Evolutionary conservation across 2,329 filamentous ascomycete species (phyloP), one percentile per base, ranked within the genome.

Genomic region (Fusarium devonianum): DNA sequence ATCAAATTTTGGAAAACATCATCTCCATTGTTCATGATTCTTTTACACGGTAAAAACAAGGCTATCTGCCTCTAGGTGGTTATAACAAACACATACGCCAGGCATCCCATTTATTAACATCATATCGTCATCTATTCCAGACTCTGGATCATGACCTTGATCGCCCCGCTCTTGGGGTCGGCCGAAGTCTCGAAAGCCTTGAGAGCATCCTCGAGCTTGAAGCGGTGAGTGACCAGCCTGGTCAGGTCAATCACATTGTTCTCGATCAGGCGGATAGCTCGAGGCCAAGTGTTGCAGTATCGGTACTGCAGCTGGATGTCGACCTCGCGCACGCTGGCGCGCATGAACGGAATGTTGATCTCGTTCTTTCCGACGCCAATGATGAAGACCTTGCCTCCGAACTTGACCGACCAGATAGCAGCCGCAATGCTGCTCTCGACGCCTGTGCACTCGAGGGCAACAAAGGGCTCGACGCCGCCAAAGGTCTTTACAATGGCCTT

Each of bases 241-340:
- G 82, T 82, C 69, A 97, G 76, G 69, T 95, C 85, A 64, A 97
- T 83, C 4, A 97, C 83, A 2, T 90, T 90, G 69, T 87, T 91
- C 78, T 91, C 84, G 26, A 97, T 82, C 58, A 97, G 78, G 36
- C 92, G 84, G 62, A 97, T 97, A 32, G 94, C 93, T 56, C 90
- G 84, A 23, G 93, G 94, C 93, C 93, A 97, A 16, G 91, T 96
- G 78, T 97, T 97, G 76, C 83, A 84, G 78, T 97, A 97, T 54
- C 94, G 85, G 78, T 97, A 97, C 78, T 97, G 93, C 73, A 97
- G 94, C 76, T 96, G 90, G 53, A 97, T 79, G 74, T 97, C 93
- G 63, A 97, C 89, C 76, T 97, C 94, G 58, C 90, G 84, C 5
- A 92, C 93, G 65, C 88, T 93, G 49, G 93, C 82, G 40, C 91